A percentile compares a stretch with the other conserved stretches of the same genome.
Evolutionary conservation across 352 stramenopile genomes (phyloP).

Genomic region (Pythium phragmiticola): DNA sequence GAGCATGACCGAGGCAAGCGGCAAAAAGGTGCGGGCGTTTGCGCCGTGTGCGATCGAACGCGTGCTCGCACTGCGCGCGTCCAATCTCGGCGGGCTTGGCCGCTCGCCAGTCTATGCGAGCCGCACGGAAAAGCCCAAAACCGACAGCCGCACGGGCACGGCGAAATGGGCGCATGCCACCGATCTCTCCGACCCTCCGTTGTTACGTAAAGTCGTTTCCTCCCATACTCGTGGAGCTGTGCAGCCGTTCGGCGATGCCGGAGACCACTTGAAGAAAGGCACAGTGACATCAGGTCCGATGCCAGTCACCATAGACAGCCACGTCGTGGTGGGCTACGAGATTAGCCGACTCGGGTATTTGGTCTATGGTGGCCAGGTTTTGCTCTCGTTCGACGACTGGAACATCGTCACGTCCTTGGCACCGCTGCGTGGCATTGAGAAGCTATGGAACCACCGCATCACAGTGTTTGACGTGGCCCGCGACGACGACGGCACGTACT

Average conservation of each 20-base stretch:
- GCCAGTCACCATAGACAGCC: background rate
- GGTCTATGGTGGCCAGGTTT: constrained; percentile 16
- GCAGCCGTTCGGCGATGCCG: background rate
- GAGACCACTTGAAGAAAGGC: background rate
- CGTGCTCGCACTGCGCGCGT: constrained; percentile 23
- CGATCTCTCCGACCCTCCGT: background rate
- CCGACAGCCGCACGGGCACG: background rate
- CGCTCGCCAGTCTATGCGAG: constrained; percentile 3
- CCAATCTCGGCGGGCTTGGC: constrained; percentile 32
- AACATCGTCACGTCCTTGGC: constrained; percentile 14
- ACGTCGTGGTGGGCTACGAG: constrained; percentile 16
- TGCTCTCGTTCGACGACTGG: constrained; percentile 24
- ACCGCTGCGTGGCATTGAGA: constrained; percentile 12
- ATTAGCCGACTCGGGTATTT: constrained; percentile 20
- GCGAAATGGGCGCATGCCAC: background rate
- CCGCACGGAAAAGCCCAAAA: background rate
- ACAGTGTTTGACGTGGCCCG: constrained; percentile 9
- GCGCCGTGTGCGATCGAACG: constrained; percentile 24
- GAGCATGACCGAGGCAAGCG: constrained; percentile 14
- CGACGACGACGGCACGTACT: constrained; percentile 2
- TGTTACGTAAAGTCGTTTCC: background rate
- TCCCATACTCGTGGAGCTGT: background rate
- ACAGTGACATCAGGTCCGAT: too few species aligned
- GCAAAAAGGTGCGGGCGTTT: constrained; percentile 1
- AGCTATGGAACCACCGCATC: constrained; percentile 24